A percentile compares a stretch with the other conserved stretches of the same genome.
phyloP scores from a whole-genome alignment of 1,284 basidiomycete species.

The Cryptococcus depauperatus region DNA sequence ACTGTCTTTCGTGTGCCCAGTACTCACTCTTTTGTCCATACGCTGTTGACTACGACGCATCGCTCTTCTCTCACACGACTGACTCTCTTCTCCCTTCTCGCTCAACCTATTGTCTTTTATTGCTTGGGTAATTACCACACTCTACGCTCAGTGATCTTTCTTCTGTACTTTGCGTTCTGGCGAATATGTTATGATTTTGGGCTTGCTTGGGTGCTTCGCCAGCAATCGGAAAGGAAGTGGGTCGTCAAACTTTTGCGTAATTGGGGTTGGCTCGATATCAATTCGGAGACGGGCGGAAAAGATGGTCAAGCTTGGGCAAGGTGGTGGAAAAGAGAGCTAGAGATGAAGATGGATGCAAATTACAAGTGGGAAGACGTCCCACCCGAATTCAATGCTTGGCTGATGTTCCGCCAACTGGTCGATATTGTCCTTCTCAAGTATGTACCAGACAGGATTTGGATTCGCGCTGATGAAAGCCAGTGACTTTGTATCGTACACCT shows the following conservation, averaged over 20 bases:
- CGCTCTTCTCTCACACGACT: slow-evolving; percentile 88
- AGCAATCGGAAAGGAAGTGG: slow-evolving; percentile 89
- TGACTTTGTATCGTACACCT: slow-evolving; percentile 89
- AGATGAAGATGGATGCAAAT: slow-evolving; percentile 83
- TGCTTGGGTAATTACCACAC: slow-evolving; percentile 54
- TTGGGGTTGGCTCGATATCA: slow-evolving; percentile 77
- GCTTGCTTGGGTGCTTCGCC: slow-evolving; percentile 84
- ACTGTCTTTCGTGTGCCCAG: slow-evolving; percentile 88
- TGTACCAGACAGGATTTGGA: no score
- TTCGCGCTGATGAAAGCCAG: slow-evolving; percentile 46
- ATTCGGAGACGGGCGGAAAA: slow-evolving; percentile 33
- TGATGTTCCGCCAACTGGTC: slow-evolving; percentile 56
- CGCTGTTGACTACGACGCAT: slow-evolving; percentile 76
- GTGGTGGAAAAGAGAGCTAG: slow-evolving; percentile 81
- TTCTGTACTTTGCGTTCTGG: slow-evolving; percentile 75
- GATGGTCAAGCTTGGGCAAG: slow-evolving; percentile 57
- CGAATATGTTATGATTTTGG: slow-evolving; percentile 84
- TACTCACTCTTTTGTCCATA: slow-evolving; percentile 89
- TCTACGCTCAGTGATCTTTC: slow-evolving; percentile 40
- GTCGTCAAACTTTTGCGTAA: slow-evolving; percentile 73
- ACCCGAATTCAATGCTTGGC: slow-evolving; percentile 46
- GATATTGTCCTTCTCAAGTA: slow-evolving; percentile 94
- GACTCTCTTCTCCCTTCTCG: slow-evolving; percentile 67
- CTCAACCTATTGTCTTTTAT: slow-evolving; percentile 73
- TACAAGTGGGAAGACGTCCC: slow-evolving; percentile 76